phyloP scores from a whole-genome alignment of 371 early-diverging fungal genomes.

The Synchytrium microbalum region DNA sequence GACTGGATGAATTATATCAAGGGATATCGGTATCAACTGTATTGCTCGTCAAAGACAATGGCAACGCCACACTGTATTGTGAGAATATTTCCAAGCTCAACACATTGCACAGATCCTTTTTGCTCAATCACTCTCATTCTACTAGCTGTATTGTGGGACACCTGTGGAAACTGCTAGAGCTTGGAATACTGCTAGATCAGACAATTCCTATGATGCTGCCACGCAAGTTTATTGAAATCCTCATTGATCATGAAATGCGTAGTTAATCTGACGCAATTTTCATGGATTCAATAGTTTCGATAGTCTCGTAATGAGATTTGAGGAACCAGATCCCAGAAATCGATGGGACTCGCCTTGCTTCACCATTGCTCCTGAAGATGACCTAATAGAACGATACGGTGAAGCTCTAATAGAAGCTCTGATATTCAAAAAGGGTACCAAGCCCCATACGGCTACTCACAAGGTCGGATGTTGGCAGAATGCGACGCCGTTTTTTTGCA shows the following conservation, averaged over 20 bases:
- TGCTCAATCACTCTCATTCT: neutral
- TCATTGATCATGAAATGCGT: no score
- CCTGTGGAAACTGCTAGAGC: conserved; percentile 45
- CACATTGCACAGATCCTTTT: neutral
- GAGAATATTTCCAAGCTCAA: conserved; percentile 14
- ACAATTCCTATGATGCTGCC: neutral
- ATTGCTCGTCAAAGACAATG: conserved; percentile 80
- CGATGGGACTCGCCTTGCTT: conserved; percentile 95
- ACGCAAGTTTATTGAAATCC: neutral
- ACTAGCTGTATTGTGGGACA: conserved; percentile 4
- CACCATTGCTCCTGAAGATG: conserved; percentile 66
- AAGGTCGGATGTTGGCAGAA: conserved; percentile 66
- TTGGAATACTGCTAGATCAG: conserved; percentile 51
- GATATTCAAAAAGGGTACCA: conserved; percentile 62
- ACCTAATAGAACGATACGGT: conserved; percentile 27
- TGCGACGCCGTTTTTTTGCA: conserved; percentile 1
- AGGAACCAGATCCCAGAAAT: conserved; percentile 82
- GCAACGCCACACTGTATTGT: conserved; percentile 85
- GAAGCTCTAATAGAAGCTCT: conserved; percentile 71
- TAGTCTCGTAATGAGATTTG: conserved; percentile 79
- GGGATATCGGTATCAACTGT: conserved; percentile 93
- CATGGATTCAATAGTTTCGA: conserved; percentile 52
- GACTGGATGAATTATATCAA: conserved; percentile 96
- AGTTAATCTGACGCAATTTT: no score
- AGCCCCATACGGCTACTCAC: conserved; percentile 38